A percentile compares a stretch with the other conserved stretches of the same genome.
phyloP scores from a whole-genome alignment of 2,329 filamentous ascomycete genomes.

The Lachnellula occidentalis region DNA sequence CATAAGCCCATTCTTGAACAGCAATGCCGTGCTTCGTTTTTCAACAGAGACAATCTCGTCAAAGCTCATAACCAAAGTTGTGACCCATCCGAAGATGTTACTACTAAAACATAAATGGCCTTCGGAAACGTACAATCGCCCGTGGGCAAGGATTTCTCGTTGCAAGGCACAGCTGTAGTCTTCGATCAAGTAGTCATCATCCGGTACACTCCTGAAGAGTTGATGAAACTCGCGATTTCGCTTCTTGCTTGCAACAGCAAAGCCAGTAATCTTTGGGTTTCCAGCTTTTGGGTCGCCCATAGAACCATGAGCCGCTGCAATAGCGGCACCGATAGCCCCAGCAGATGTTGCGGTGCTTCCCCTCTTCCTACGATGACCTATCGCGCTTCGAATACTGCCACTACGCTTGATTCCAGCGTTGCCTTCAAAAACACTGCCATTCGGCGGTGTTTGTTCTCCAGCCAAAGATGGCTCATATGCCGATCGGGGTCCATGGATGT shows the following conservation, averaged over 20 bases:
- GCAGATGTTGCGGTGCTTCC: constrained; percentile 68
- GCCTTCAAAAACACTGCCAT: constrained; percentile 59
- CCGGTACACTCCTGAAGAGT: constrained; percentile 91
- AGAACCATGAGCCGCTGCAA: constrained; percentile 64
- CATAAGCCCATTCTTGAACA: constrained; percentile 97
- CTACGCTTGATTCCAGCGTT: constrained; percentile 48
- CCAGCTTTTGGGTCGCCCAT: constrained; percentile 57
- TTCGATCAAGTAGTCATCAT: constrained; percentile 96
- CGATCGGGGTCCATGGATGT: constrained; percentile 39
- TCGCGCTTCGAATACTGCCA: constrained; percentile 61
- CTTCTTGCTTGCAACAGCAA: constrained; percentile 93
- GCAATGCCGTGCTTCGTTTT: constrained; percentile 88
- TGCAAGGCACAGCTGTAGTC: constrained; percentile 97
- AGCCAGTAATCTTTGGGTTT: constrained; percentile 79
- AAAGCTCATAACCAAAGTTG: constrained; percentile 95
- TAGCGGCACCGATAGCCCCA: constrained; percentile 61
- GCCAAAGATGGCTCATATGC: constrained; percentile 43
- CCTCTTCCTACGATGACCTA: constrained; percentile 61
- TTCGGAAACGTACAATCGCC: constrained; percentile 91
- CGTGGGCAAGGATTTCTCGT: constrained; percentile 90
- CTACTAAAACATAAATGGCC: constrained; percentile 98
- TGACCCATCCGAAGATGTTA: constrained; percentile 98
- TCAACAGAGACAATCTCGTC: constrained; percentile 96
- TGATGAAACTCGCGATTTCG: constrained; percentile 92
- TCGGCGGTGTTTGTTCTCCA: constrained; percentile 61